Base-by-base conservation (phyloP, 208 protist species). In the Hexamita inflata region DNA sequence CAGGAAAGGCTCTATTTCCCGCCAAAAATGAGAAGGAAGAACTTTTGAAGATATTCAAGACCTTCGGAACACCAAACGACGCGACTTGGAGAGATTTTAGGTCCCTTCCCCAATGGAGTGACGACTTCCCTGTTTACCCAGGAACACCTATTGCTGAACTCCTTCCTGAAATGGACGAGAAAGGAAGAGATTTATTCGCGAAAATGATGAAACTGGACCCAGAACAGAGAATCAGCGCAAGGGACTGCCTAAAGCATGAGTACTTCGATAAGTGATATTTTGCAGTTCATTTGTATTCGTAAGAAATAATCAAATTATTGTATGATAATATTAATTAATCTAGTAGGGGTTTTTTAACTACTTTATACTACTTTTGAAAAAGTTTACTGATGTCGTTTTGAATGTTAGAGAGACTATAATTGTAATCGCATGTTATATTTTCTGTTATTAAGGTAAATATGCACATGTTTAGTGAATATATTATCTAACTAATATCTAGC, bases 21-120 rank as follows among this genome's bases (percentile, higher is more conserved):
- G 81, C 80, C 1, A 75, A 82, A 39, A 75, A 1, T 15, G 80
- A 84, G 57, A 81, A 74, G 26, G 80, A 83, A 26, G 35, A 83
- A 53, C 26, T 83, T 1, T 42, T 75, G 9, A 80, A 79, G 35
- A 84, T 84, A 24, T 84, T 84, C 57, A 35, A 75, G 49, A 42
- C 77, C 29, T 15, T 83, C 62, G 81, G 81, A 11, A 83, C 79
- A 24, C 81, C 81, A 41, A 80, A 60, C 42, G 60, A 80, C 40
- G 7, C 67, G 7, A 40, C 41, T 41, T 84, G 81, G 81, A 58
- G 68, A 32, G 59, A 34, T 24, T 32, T 67, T 11, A n/a, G 59
- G 9, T 42, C 13, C 1, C 29, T 68, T 1, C 45, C 68, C 19
- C 45, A 75, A 41, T 75, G 68, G 39, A 24, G 7, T 59, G 28